Conservation (phyloP, 306 rosid species). For the Fragaria iinumae region DNA sequence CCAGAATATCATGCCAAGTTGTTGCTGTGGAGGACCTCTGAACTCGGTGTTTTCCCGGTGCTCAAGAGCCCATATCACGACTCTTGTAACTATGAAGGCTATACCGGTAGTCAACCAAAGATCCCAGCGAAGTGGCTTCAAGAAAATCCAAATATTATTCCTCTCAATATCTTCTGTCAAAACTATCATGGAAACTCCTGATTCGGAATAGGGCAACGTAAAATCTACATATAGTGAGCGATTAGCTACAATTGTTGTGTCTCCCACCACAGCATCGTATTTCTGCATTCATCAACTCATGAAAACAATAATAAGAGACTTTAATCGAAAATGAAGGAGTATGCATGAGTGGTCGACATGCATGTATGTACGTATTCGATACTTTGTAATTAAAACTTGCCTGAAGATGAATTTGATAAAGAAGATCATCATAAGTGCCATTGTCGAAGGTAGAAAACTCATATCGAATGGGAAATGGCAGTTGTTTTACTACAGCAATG, state of each 20-base stretch:
- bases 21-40: conserved; percentile 22
- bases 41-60: conserved; percentile 31
- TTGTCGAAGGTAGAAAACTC: conserved; percentile 16
- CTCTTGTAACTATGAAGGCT: conserved; percentile 31
- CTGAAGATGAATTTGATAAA: conserved; percentile 10
- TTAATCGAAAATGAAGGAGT: neutral
- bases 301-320: neutral
- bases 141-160: conserved; percentile 41
- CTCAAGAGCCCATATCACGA: conserved; percentile 39
- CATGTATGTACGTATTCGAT: neutral
- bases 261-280: conserved; percentile 43
- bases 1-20: conserved; percentile 34
- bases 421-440: conserved; percentile 23
- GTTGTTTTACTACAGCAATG: conserved; percentile 7
- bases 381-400: conserved; percentile 4
- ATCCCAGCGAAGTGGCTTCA: conserved; percentile 38
- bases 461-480: conserved; percentile 30
- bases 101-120: conserved; percentile 36
- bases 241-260: conserved; percentile 39
- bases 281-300: conserved; percentile 12
- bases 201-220: conserved; percentile 38
- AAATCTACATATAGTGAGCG: conserved; percentile 40
- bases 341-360: neutral
- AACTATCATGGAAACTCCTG: conserved; percentile 43
- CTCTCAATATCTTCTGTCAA: conserved; percentile 20